Conservation (phyloP, 805 yeast genomes). For the Metahyphopichia silvanorum region DNA sequence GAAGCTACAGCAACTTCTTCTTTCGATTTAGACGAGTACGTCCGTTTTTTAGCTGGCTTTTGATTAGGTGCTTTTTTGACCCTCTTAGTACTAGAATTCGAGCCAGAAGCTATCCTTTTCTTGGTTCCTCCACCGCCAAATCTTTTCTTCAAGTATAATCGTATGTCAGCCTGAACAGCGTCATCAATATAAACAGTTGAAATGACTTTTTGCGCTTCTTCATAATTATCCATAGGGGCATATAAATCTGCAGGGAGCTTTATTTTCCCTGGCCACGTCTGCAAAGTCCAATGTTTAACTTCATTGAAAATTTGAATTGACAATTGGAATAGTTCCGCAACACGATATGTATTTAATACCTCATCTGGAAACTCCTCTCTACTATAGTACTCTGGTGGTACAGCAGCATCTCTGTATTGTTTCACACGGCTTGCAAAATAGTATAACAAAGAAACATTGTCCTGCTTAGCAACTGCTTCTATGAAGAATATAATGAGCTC, state of each 20-base stretch:
- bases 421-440: constrained; percentile 77
- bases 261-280: constrained; percentile 80
- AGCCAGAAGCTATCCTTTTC: constrained; percentile 7
- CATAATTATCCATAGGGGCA: constrained; percentile 53
- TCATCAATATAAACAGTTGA: constrained; percentile 57
- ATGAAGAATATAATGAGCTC: constrained; percentile 61
- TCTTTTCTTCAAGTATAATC: constrained; percentile 20
- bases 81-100: constrained; percentile 15
- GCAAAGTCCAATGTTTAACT: constrained; percentile 61
- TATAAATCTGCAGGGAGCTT: constrained; percentile 69
- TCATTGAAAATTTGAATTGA: constrained; percentile 57
- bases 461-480: constrained; percentile 56
- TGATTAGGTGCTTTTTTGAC: constrained; percentile 12
- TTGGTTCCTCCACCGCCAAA: constrained; percentile 9
- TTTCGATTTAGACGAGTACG: constrained; percentile 10
- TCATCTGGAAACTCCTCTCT: constrained; percentile 19
- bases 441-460: constrained; percentile 69
- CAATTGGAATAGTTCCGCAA: constrained; percentile 73
- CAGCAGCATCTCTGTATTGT: constrained; percentile 63
- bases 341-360: constrained; percentile 49
- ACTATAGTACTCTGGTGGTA: constrained; percentile 27
- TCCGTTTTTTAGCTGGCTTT: constrained; percentile 11
- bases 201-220: constrained; percentile 56
- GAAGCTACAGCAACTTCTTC: constrained; percentile 20
- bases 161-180: constrained; percentile 34